A percentile compares a stretch with the other conserved stretches of the same genome.
phyloP scores from a whole-genome alignment of 2,329 filamentous ascomycete species.

The Fonsecaea pedrosoi region DNA sequence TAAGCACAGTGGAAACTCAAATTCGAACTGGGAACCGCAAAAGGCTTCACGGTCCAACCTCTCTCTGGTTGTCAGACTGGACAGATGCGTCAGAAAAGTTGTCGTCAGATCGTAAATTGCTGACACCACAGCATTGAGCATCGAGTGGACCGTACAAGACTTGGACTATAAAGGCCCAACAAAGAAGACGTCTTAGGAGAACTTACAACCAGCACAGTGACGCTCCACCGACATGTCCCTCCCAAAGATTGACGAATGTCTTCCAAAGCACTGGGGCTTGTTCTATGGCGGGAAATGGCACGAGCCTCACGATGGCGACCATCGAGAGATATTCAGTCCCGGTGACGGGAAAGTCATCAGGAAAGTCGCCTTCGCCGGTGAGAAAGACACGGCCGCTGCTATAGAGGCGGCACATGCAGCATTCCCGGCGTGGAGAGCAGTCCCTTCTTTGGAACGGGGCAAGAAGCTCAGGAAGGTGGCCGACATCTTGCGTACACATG shows the following conservation, averaged over 20 bases:
- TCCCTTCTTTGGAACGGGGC: conserved; percentile 40
- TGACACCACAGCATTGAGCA: background rate
- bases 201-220: background rate
- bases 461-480: conserved; percentile 41
- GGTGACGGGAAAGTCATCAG: conserved; percentile 40
- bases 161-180: background rate
- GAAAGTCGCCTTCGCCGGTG: conserved; percentile 37
- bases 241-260: conserved; percentile 21
- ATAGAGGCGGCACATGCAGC: conserved; percentile 39
- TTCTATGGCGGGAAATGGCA: conserved; percentile 42
- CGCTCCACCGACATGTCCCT: conserved; percentile 8
- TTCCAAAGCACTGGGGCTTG: conserved; percentile 38
- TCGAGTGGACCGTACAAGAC: background rate
- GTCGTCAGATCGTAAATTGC: background rate
- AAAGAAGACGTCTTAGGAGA: background rate
- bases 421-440: conserved; percentile 40
- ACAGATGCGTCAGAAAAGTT: background rate
- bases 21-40: background rate
- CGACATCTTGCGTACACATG: conserved; percentile 41
- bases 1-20: background rate
- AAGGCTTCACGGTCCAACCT: background rate
- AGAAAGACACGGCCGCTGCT: conserved; percentile 39
- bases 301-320: conserved; percentile 31
- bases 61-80: background rate
- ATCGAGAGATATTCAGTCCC: conserved; percentile 40